Evolutionary conservation across 805 yeast species (phyloP).

Genomic region (Lipomyces starkeyi): DNA sequence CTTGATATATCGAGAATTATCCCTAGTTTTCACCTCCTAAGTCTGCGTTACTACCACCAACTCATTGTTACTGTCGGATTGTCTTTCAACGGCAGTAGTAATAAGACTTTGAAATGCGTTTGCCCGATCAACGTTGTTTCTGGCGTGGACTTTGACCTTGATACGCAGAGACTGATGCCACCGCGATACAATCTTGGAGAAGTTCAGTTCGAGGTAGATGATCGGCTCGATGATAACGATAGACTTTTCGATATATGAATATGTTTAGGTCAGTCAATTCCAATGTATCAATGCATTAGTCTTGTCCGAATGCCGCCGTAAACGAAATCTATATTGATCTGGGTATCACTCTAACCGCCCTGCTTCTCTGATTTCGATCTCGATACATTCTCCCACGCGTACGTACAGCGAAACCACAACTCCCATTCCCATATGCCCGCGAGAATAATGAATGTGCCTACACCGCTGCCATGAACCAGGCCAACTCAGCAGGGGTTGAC

Average conservation of each 20-base stretch:
- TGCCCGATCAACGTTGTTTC: conserved; percentile 10
- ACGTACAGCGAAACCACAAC: too few relatives aligned
- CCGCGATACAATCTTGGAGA: not conserved
- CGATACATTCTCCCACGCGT: too few relatives aligned
- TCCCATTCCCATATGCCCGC: too few relatives aligned
- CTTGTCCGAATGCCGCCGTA: not conserved
- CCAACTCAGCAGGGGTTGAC: too few relatives aligned
- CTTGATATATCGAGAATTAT: conserved; percentile 2
- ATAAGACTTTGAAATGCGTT: conserved; percentile 6
- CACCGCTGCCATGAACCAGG: too few relatives aligned
- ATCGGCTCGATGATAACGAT: not conserved
- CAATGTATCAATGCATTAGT: not conserved
- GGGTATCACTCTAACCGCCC: too few relatives aligned
- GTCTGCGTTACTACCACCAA: conserved; percentile 13
- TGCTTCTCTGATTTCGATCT: too few relatives aligned
- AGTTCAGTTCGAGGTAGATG: not conserved
- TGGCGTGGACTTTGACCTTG: conserved; percentile 21
- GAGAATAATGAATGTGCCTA: too few relatives aligned
- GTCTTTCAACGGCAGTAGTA: conserved; percentile 22
- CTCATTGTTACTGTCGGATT: conserved; percentile 12
- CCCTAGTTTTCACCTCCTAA: conserved; percentile 23
- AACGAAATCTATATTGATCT: too few relatives aligned
- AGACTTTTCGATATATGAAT: not conserved
- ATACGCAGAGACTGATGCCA: not conserved
- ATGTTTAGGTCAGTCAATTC: not conserved